Evolutionary conservation across 2,329 filamentous ascomycete species (phyloP), one percentile per base, ranked within the genome.

Genomic region (Beauveria sp.): DNA sequence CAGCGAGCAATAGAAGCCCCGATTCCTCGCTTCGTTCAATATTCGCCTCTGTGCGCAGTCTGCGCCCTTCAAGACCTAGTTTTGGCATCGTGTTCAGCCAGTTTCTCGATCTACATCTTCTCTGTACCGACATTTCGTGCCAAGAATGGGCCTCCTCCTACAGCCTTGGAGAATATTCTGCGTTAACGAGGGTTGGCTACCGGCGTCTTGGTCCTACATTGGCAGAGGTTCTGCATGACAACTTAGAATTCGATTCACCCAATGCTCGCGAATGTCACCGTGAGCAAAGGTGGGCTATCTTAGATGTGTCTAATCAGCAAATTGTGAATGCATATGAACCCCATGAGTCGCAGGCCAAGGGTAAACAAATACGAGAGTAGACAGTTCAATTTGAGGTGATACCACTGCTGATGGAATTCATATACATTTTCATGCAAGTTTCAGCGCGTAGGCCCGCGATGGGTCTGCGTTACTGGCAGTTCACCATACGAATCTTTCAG

Each of bases 21-120:
- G 59, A 62, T 40, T 34, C 59, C 34, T 51, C 48, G 12, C 16
- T 52, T 6, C 53, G 24, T 40, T 60, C 41, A 7, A 20, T 54
- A 47, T 60, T 54, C 26, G 20, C 28, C 2, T 54, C n/a, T 9
- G 14, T 20, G 41, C 28, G 18, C 16, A 6, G 8, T 14, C 37
- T 54, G 18, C 63, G 16, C 58, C 62, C 34, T 20, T 64, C 24
- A 44, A 63, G n/a, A 62, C 80, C 81, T 6, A 75, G 75, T 18
- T 84, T 84, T 59, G 84, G 84, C 5, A 72, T 77, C 16, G 76
- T 81, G 5, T 86, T 86, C 63, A 66, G 77, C 6, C 79, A 83
- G 69, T 73, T 85, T 47, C 71, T 84, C 0, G 78, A 84, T 51
- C 56, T 85, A 20, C 83, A 86, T 63, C 64, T 87, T 5, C 71